These are phyloP conservation scores for Aegilops umbellulata DNA, from an alignment of 176 grass and related monocot genomes.

Conservation along the genomic window DNA sequence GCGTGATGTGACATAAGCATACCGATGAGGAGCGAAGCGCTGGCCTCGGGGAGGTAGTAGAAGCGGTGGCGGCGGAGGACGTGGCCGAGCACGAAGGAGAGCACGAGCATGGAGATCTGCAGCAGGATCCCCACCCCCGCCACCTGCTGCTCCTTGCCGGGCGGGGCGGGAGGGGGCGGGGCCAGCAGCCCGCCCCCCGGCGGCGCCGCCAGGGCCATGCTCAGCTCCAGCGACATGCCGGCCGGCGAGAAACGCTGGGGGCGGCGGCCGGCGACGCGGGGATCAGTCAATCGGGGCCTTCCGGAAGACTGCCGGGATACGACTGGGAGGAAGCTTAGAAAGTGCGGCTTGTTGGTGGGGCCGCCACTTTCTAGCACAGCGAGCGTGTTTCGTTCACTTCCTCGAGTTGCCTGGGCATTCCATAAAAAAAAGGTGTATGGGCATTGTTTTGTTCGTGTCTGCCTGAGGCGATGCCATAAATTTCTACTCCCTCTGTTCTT, in stretches of 20 bases:
- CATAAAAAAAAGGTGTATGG: no score
- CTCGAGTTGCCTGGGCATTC: no score
- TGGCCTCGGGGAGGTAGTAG: conserved; percentile 99
- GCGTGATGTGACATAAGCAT: neutral
- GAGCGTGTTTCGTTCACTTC: neutral
- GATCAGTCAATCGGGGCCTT: conserved; percentile 16
- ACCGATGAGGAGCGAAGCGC: conserved; percentile 97
- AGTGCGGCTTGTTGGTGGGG: neutral
- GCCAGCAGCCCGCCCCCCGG: conserved; percentile 19
- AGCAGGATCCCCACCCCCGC: conserved; percentile 90
- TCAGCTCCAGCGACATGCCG: conserved; percentile 48
- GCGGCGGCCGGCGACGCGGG: neutral
- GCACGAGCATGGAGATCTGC: conserved; percentile 97
- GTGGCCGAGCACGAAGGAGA: conserved; percentile 98
- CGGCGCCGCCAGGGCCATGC: conserved; percentile 36
- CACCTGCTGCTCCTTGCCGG: conserved; percentile 96
- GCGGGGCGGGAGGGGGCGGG: conserved; percentile 51
- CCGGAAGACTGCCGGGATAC: neutral
- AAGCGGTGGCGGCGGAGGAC: conserved; percentile 87
- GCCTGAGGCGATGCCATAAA: no score
- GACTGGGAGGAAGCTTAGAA: neutral
- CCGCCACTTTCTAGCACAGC: neutral
- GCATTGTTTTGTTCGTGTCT: no score
- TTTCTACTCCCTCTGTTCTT: no score
- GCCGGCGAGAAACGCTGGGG: conserved; percentile 11